Conservation (phyloP, 2,329 filamentous ascomycete species). For the Cladosporium sp. region DNA sequence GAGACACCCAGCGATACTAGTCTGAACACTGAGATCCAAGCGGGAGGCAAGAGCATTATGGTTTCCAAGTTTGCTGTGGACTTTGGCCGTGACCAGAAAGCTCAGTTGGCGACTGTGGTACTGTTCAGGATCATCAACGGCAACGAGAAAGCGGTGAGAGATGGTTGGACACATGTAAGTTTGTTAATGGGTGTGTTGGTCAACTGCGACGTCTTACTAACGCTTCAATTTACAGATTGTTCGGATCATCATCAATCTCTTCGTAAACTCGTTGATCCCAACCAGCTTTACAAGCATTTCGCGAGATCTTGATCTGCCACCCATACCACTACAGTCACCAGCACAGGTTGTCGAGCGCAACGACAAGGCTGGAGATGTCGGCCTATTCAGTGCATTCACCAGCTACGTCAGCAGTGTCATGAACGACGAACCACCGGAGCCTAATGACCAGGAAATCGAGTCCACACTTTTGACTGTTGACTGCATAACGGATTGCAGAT, state of each 20-base stretch:
- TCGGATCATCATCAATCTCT: conserved; percentile 90
- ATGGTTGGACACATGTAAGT: conserved; percentile 75
- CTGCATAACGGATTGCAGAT: conserved; percentile 84
- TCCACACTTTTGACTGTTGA: conserved; percentile 93
- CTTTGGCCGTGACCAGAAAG: conserved; percentile 88
- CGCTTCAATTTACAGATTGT: conserved; percentile 62
- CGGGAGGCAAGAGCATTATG: conserved; percentile 83
- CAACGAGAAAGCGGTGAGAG: conserved; percentile 70
- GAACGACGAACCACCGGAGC: conserved; percentile 94
- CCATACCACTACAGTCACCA: conserved; percentile 85
- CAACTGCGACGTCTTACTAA: not conserved
- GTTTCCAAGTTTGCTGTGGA: conserved; percentile 96
- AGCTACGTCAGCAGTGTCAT: conserved; percentile 99
- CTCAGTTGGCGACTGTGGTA: conserved; percentile 90
- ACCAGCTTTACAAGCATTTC: conserved; percentile 67
- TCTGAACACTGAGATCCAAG: conserved; percentile 93
- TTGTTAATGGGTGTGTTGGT: too few species aligned
- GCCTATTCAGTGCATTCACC: conserved; percentile 89
- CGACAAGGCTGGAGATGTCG: conserved; percentile 70
- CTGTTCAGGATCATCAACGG: conserved; percentile 87
- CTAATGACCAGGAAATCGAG: conserved; percentile 93
- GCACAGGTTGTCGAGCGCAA: conserved; percentile 90
- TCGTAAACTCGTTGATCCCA: conserved; percentile 88
- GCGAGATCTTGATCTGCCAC: conserved; percentile 64
- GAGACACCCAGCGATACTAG: conserved; percentile 73